Evolutionary conservation across 2,329 filamentous ascomycete species (phyloP).

Genomic region (Ophiostoma novo-ulmi): DNA sequence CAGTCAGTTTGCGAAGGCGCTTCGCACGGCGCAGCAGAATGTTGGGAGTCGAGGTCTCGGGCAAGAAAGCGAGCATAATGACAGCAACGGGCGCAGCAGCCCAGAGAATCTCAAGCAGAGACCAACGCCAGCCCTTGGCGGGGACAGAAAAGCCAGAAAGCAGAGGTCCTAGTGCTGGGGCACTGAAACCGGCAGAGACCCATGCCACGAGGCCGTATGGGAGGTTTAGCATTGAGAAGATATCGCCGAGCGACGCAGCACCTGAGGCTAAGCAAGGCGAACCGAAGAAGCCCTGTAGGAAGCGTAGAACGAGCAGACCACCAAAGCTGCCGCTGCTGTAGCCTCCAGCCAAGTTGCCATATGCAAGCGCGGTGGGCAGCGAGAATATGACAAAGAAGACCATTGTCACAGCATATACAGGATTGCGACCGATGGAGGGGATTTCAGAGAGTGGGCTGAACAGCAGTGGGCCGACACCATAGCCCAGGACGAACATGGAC

Average conservation of each 20-base stretch:
- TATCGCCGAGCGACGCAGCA: slow-evolving; percentile 59
- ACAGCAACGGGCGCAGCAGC: slow-evolving; percentile 41
- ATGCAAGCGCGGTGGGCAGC: slow-evolving; percentile 38
- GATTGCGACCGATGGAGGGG: slow-evolving; percentile 40
- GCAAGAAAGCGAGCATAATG: slow-evolving; percentile 36
- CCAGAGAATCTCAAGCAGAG: slow-evolving; percentile 34
- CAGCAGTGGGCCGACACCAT: slow-evolving; percentile 53
- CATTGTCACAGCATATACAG: slow-evolving; percentile 27
- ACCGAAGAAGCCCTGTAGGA: slow-evolving; percentile 60
- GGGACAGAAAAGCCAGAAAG: slow-evolving; percentile 34
- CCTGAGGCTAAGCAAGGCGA: slow-evolving; percentile 59
- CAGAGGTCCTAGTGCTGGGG: slow-evolving; percentile 54
- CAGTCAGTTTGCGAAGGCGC: slow-evolving; percentile 49
- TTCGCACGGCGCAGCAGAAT: slow-evolving; percentile 53
- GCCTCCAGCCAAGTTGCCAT: slow-evolving; percentile 24
- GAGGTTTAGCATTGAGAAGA: slow-evolving; percentile 50
- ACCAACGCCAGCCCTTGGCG: slow-evolving; percentile 36
- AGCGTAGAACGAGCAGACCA: slow-evolving; percentile 62
- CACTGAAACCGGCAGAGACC: slow-evolving; percentile 47
- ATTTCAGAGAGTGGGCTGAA: slow-evolving; percentile 44
- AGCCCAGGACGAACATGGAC: slow-evolving; percentile 52
- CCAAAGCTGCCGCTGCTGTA: slow-evolving; percentile 42
- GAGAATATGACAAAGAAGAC: slow-evolving; percentile 35
- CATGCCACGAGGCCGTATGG: slow-evolving; percentile 79
- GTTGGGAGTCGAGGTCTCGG: slow-evolving; percentile 38